These are phyloP conservation scores for Pterocarpus macrocarpus DNA, from an alignment of 306 rosid genomes.

Conservation along the genomic window DNA sequence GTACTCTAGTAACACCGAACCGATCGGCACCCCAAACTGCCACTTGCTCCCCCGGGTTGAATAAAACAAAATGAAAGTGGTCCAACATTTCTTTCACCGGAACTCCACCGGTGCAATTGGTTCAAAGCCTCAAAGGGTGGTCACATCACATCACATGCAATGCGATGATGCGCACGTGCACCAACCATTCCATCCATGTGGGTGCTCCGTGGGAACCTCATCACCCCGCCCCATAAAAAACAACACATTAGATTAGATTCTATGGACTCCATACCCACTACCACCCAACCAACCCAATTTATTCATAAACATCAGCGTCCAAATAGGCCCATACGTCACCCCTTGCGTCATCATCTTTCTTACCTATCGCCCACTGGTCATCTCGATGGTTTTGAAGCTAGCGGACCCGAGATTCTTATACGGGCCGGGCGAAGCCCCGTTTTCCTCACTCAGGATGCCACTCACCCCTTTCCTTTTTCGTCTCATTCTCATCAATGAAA, in stretches of 20 bases:
- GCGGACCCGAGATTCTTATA: constrained; percentile 83
- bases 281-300: not conserved
- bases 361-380: constrained; percentile 42
- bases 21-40: not conserved
- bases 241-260: no score
- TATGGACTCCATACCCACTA: not conserved
- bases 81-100: no score
- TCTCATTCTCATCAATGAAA: constrained; percentile 49
- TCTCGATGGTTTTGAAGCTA: constrained; percentile 76
- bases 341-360: constrained; percentile 61
- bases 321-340: constrained; percentile 56
- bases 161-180: not conserved
- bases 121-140: not conserved
- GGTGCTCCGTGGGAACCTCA: not conserved
- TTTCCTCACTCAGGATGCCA: constrained; percentile 51
- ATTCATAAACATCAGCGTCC: constrained; percentile 19
- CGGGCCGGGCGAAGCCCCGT: constrained; percentile 76
- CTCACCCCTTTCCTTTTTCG: constrained; percentile 28
- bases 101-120: no score
- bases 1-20: not conserved
- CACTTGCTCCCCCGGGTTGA: constrained; percentile 4
- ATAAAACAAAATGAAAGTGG: no score
- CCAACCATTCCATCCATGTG: not conserved
- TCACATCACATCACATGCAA: not conserved
- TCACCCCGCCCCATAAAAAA: not conserved